phyloP scores from a whole-genome alignment of 2,329 filamentous ascomycete species.

The Neodidymelliopsis sp. region DNA sequence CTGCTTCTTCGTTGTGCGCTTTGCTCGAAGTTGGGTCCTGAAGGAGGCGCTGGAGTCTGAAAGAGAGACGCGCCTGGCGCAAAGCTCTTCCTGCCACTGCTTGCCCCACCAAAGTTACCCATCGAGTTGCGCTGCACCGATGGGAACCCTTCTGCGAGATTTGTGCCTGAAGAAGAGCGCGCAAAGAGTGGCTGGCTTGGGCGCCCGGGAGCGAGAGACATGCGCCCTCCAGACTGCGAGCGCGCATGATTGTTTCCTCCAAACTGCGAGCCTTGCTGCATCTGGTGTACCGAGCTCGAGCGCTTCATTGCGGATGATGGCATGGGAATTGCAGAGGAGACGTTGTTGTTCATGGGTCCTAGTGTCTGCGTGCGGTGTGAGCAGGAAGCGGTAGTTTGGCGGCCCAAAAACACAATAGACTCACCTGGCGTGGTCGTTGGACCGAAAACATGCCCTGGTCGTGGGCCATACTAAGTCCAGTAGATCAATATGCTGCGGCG shows the following conservation, averaged over 20 bases:
- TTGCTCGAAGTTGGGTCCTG: conserved; percentile 61
- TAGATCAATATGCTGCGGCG: neutral
- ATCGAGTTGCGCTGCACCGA: conserved; percentile 87
- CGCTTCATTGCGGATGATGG: conserved; percentile 94
- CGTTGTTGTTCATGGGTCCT: conserved; percentile 81
- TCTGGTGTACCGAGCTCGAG: conserved; percentile 77
- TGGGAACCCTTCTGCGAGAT: conserved; percentile 81
- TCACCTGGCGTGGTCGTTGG: conserved; percentile 88
- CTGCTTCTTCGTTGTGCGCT: conserved; percentile 76
- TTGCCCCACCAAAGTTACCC: conserved; percentile 64
- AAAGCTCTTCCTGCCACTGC: conserved; percentile 73
- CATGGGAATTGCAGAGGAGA: conserved; percentile 76
- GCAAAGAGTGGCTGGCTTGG: conserved; percentile 88
- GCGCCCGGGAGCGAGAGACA: conserved; percentile 81
- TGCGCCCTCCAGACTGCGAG: conserved; percentile 81
- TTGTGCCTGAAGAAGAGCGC: conserved; percentile 81
- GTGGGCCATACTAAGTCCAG: conserved; percentile 39
- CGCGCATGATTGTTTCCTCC: conserved; percentile 78
- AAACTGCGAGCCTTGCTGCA: conserved; percentile 60
- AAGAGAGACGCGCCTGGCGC: conserved; percentile 61
- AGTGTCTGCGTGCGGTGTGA: conserved; percentile 70
- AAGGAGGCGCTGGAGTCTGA: conserved; percentile 54
- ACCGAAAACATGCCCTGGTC: conserved; percentile 81
- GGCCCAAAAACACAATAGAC: conserved; percentile 37
- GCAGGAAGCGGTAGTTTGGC: conserved; percentile 22